A percentile compares a stretch with the other conserved stretches of the same genome.
These are phyloP conservation scores for Quercus rubra DNA, from an alignment of 306 rosid genomes.

Conservation along the genomic window DNA sequence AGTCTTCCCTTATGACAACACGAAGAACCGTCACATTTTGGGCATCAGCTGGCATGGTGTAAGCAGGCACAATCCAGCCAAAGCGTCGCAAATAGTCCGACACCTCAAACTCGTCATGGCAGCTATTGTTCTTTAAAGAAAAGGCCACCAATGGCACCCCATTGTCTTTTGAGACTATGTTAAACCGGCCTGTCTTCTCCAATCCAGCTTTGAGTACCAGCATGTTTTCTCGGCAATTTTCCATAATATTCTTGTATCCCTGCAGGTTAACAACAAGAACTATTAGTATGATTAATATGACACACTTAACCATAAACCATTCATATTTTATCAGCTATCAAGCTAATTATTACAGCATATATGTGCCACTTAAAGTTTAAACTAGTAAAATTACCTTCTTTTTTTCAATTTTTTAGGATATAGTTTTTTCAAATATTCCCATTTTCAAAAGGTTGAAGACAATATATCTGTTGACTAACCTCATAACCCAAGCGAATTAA, in stretches of 20 bases:
- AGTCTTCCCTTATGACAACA: constrained; percentile 87
- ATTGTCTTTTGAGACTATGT: constrained; percentile 68
- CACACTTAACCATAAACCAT: background rate
- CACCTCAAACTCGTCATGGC: constrained; percentile 69
- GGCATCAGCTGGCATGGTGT: constrained; percentile 90
- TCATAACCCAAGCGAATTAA: constrained; percentile 83
- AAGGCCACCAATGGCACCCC: constrained; percentile 95
- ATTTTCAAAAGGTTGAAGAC: too few species aligned
- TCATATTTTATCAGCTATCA: background rate
- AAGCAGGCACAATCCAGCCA: constrained; percentile 97
- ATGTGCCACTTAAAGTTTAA: too few species aligned
- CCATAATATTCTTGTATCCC: constrained; percentile 93
- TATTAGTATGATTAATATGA: background rate
- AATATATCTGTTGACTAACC: constrained; percentile 35
- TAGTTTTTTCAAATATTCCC: too few species aligned
- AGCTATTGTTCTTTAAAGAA: constrained; percentile 56
- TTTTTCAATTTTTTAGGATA: too few species aligned
- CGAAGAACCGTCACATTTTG: constrained; percentile 78
- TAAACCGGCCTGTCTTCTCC: constrained; percentile 61
- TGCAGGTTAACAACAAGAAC: constrained; percentile 18
- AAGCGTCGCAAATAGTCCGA: constrained; percentile 66
- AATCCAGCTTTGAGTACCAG: constrained; percentile 70
- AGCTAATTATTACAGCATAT: too few species aligned
- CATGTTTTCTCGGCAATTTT: constrained; percentile 87
- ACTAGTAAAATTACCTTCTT: too few species aligned